phyloP scores from a whole-genome alignment of 2,329 filamentous ascomycete species.

The Paraphaeosphaeria sporulosa region DNA sequence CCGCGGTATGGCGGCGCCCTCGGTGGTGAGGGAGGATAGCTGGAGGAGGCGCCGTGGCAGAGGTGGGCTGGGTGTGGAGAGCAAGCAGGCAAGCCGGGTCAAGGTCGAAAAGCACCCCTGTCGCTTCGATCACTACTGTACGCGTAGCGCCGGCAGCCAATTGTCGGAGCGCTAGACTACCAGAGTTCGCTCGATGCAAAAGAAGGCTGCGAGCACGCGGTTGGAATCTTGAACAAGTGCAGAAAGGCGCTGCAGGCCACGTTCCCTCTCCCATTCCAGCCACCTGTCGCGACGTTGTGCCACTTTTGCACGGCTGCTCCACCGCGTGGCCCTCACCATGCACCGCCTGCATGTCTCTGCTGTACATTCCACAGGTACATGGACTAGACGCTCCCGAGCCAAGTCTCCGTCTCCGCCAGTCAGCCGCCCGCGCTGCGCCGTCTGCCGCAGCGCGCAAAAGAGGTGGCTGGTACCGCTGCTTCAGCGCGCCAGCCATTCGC shows the following conservation, averaged over 20 bases:
- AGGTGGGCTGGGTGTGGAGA: conserved; percentile 15
- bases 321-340: conserved; percentile 16
- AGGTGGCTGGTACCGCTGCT: conserved; percentile 4
- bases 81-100: conserved; percentile 1
- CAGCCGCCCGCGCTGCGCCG: conserved; percentile 9
- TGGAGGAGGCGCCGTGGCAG: not conserved
- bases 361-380: conserved; percentile 7
- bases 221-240: not conserved
- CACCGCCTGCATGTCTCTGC: conserved; percentile 9
- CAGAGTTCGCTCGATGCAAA: not conserved
- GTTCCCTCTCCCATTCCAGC: conserved; percentile 16
- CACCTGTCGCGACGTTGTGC: conserved; percentile 7
- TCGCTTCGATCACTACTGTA: conserved; percentile 1
- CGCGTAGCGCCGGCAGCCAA: conserved; percentile 15
- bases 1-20: too few species aligned
- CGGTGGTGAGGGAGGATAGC: conserved; percentile 10
- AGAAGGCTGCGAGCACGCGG: not conserved
- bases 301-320: not conserved
- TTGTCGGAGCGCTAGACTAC: conserved; percentile 8
- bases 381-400: not conserved
- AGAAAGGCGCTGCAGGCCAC: conserved; percentile 10
- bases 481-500: not conserved
- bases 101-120: conserved; percentile 16
- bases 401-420: conserved; percentile 1
- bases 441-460: conserved; percentile 2